Percentiles rank a stretch among this genome's conserved stretches.
Conservation (phyloP, 352 stramenopile genomes). For the Globisporangium okanoganense region DNA sequence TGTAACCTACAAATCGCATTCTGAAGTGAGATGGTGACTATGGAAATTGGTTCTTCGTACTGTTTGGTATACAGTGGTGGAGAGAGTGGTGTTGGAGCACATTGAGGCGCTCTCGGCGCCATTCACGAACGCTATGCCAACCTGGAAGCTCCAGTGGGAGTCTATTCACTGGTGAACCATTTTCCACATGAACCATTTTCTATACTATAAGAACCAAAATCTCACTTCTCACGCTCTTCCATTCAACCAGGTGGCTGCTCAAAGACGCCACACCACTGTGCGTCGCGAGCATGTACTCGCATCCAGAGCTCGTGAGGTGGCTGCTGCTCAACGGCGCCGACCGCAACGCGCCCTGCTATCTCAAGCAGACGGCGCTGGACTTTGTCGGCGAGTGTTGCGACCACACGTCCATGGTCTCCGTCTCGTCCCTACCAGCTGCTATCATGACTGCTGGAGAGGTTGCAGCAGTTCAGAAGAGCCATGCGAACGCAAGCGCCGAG, state of each 20-base stretch:
- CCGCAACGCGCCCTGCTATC: constrained; percentile 41
- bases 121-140: constrained; percentile 51
- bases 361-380: constrained; percentile 42
- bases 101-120: constrained; percentile 47
- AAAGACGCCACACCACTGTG: constrained; percentile 63
- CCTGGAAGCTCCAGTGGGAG: constrained; percentile 65
- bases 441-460: too few relatives aligned
- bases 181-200: too few relatives aligned
- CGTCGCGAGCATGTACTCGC: constrained; percentile 52
- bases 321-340: constrained; percentile 57
- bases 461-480: too few relatives aligned
- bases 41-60: not conserved
- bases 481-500: constrained; percentile 21
- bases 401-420: constrained; percentile 8
- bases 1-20: too few relatives aligned
- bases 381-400: constrained; percentile 58
- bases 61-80: constrained; percentile 18
- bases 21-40: not conserved
- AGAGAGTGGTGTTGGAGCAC: constrained; percentile 31
- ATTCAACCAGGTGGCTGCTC: constrained; percentile 50
- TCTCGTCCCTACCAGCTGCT: too few relatives aligned
- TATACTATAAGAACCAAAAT: too few relatives aligned
- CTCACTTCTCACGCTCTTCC: not conserved
- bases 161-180: constrained; percentile 47
- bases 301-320: constrained; percentile 47